Evolutionary conservation across 1,284 basidiomycete species (phyloP).

Genomic region (Malassezia arunalokei): DNA sequence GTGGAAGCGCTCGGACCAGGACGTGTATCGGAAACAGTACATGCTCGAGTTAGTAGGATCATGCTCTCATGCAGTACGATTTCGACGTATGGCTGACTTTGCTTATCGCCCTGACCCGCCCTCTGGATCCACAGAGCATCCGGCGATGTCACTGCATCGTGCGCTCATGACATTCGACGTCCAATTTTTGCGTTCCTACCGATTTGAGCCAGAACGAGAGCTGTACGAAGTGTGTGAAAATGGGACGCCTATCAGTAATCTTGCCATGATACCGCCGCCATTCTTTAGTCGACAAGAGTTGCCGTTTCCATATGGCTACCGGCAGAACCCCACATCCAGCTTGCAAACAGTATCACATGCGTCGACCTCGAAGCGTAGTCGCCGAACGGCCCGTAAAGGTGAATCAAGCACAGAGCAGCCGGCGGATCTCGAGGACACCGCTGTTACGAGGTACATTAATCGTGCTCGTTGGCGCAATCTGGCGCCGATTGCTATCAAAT

Average conservation of each 20-base stretch:
- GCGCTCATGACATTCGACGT: slow-evolving; percentile 30
- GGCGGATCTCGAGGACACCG: not conserved
- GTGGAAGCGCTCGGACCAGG: not conserved
- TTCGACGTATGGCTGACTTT: slow-evolving; percentile 52
- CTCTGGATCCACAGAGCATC: slow-evolving; percentile 2
- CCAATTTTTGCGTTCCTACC: slow-evolving; percentile 19
- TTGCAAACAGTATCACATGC: slow-evolving; percentile 18
- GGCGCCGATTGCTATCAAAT: slow-evolving; percentile 15
- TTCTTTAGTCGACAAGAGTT: slow-evolving; percentile 32
- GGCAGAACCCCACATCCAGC: slow-evolving; percentile 24
- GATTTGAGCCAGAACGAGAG: slow-evolving; percentile 19
- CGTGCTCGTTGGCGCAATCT: slow-evolving; percentile 15
- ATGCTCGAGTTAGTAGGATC: slow-evolving; percentile 64
- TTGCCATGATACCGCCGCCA: slow-evolving; percentile 34
- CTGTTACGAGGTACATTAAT: slow-evolving; percentile 11
- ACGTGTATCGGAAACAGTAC: slow-evolving; percentile 49
- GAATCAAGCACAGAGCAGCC: not conserved
- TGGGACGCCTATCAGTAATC: slow-evolving; percentile 14
- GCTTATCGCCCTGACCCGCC: slow-evolving; percentile 25
- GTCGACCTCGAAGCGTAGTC: slow-evolving; percentile 1
- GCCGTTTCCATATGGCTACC: slow-evolving; percentile 29
- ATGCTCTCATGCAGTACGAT: slow-evolving; percentile 68
- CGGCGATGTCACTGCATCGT: slow-evolving; percentile 23
- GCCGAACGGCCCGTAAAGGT: slow-evolving; percentile 13
- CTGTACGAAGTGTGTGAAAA: slow-evolving; percentile 16